Evolutionary conservation across 306 rosid genomes (phyloP).

Genomic region (Vigna angularis): DNA sequence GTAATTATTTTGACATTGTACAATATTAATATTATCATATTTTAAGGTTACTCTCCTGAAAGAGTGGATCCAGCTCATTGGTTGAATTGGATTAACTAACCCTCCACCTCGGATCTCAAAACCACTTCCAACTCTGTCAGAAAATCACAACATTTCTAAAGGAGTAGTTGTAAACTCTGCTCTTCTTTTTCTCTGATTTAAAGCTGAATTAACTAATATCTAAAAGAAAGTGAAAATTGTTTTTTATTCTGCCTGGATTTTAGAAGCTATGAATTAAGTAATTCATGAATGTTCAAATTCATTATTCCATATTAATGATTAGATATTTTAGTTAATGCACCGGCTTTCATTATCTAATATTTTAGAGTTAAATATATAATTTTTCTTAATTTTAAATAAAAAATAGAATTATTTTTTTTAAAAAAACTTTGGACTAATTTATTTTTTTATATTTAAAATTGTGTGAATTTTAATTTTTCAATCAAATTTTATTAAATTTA

Average conservation of each 20-base stretch:
- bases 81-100: slow-evolving; percentile 58
- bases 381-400: no score
- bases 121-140: slow-evolving; percentile 41
- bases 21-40: slow-evolving; percentile 34
- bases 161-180: neutral
- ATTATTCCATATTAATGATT: neutral
- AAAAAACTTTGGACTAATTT: no score
- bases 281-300: neutral
- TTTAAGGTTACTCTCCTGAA: slow-evolving; percentile 52
- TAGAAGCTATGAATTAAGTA: neutral
- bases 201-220: neutral
- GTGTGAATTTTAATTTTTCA: no score
- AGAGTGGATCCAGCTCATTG: slow-evolving; percentile 87
- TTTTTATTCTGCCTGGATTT: neutral
- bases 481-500: no score
- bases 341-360: neutral
- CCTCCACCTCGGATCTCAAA: slow-evolving; percentile 41
- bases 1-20: slow-evolving; percentile 27
- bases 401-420: neutral
- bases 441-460: no score
- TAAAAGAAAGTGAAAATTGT: neutral
- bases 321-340: neutral
- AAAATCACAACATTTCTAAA: neutral
- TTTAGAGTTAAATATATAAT: neutral
- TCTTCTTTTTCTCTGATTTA: neutral